phyloP scores from a whole-genome alignment of 306 rosid genomes.

The Prosopis cineraria region DNA sequence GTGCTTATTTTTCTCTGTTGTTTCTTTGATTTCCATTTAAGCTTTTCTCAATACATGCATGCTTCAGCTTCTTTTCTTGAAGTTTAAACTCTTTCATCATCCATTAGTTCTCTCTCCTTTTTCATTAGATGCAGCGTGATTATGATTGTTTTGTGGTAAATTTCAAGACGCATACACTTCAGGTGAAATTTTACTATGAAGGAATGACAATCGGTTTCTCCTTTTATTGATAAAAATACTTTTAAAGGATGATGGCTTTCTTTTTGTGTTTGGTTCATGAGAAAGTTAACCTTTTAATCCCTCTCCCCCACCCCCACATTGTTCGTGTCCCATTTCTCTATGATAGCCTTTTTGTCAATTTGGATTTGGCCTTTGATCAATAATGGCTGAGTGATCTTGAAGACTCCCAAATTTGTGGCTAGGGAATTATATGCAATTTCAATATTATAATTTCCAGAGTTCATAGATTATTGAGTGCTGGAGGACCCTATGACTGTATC shows the following conservation, averaged over 20 bases:
- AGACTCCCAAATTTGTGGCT: not conserved
- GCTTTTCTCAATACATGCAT: not conserved
- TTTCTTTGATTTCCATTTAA: slow-evolving; percentile 19
- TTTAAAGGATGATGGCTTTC: not conserved
- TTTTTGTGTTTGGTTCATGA: not conserved
- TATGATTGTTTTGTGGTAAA: not conserved
- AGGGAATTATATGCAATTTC: not conserved
- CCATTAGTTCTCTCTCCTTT: not conserved
- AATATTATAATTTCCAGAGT: slow-evolving; percentile 15
- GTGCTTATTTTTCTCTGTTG: slow-evolving; percentile 5
- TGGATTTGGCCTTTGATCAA: slow-evolving; percentile 9
- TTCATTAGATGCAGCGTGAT: not conserved
- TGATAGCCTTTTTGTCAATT: not conserved
- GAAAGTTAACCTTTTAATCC: not conserved
- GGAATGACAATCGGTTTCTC: not conserved
- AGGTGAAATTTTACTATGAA: not conserved
- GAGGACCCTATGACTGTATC: slow-evolving; percentile 8
- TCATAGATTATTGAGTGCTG: not conserved
- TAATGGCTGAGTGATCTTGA: not conserved
- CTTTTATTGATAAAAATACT: not conserved
- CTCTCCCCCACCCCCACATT: too few relatives aligned
- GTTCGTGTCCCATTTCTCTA: not conserved
- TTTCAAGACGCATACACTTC: not conserved
- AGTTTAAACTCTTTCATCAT: not conserved
- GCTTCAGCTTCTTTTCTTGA: slow-evolving; percentile 29